A percentile compares a stretch with the other conserved stretches of the same genome.
Conservation (phyloP, 202 grass and related monocot genomes). For the Schoenoplectus triqueter region DNA sequence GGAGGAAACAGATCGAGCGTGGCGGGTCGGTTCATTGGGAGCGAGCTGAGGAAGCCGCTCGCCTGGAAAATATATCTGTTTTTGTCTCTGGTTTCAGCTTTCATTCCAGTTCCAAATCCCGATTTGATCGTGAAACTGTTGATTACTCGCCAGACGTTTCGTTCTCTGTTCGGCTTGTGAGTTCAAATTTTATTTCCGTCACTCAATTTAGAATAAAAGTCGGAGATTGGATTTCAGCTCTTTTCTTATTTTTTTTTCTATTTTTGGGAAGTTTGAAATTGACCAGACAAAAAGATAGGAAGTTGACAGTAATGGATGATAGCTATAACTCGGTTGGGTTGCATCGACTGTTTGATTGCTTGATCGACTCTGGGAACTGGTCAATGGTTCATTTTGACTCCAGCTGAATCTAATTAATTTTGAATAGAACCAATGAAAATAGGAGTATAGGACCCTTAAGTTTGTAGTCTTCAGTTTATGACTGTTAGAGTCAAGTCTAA, state of each 20-base stretch:
- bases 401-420: background rate
- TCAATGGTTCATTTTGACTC: constrained; percentile 35
- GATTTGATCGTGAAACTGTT: constrained; percentile 36
- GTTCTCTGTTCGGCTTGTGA: constrained; percentile 85
- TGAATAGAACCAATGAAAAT: constrained; percentile 2
- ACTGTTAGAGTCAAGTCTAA: background rate
- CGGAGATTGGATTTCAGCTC: background rate
- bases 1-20: constrained; percentile 40
- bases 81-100: constrained; percentile 5
- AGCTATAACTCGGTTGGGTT: background rate
- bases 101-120: constrained; percentile 46
- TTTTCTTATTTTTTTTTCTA: background rate
- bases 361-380: background rate
- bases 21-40: constrained; percentile 59
- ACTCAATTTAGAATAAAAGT: background rate
- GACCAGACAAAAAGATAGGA: constrained; percentile 3
- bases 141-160: constrained; percentile 42
- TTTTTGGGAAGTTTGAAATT: constrained; percentile 26
- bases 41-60: constrained; percentile 34
- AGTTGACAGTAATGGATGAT: background rate
- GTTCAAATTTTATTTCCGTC: background rate
- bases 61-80: constrained; percentile 32
- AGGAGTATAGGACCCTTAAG: background rate
- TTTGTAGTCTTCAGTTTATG: constrained; percentile 17
- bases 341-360: background rate